phyloP scores from a whole-genome alignment of 2,329 filamentous ascomycete species.

The Cercospora beticola region DNA sequence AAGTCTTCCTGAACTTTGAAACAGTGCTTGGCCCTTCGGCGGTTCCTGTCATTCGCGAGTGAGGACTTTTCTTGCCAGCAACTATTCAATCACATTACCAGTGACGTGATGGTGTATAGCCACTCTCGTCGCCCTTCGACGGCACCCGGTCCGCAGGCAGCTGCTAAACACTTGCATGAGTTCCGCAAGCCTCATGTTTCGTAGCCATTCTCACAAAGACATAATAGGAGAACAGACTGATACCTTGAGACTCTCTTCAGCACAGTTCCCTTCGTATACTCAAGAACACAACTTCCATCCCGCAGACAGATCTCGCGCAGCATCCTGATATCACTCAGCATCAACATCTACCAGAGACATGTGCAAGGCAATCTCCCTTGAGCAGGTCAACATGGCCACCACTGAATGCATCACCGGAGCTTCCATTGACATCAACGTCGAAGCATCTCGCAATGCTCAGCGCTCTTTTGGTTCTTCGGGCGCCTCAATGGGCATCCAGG shows the following conservation, averaged over 20 bases:
- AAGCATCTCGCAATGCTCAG: background rate
- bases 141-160: background rate
- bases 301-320: background rate
- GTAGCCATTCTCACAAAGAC: background rate
- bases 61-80: background rate
- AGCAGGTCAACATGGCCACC: background rate
- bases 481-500: background rate
- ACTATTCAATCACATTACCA: no score
- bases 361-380: background rate
- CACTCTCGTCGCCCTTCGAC: background rate
- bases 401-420: background rate
- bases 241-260: background rate
- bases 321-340: background rate
- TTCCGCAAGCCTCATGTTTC: background rate
- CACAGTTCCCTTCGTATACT: background rate
- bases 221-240: background rate
- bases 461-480: background rate
- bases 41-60: background rate
- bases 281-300: background rate
- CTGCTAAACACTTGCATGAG: background rate
- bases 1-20: background rate
- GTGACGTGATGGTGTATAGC: background rate
- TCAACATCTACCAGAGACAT: background rate
- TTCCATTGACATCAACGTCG: background rate
- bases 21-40: background rate